Percentiles rank a stretch among this genome's conserved stretches.
phyloP scores from a whole-genome alignment of 371 early-diverging fungal genomes.

The Mortierella sp. region DNA sequence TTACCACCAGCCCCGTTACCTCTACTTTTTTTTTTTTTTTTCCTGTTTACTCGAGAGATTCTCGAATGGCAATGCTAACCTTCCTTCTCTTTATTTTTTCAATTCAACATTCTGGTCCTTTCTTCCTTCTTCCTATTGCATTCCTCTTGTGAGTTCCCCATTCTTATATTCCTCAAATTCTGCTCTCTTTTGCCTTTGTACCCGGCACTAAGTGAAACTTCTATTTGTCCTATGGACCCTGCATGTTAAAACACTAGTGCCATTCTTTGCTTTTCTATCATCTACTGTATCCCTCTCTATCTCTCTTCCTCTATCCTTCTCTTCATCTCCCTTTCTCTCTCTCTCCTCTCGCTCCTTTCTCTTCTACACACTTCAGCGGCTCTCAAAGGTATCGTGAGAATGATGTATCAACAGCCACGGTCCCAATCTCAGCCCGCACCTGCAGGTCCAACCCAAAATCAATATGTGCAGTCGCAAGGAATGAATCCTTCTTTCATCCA shows the following conservation, averaged over 20 bases:
- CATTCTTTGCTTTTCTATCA: not conserved
- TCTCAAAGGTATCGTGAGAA: not conserved
- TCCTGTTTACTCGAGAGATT: not conserved
- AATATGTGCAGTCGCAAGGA: conserved; percentile 11
- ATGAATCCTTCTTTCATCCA: not conserved
- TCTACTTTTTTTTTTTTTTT: not conserved
- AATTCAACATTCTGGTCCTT: not conserved
- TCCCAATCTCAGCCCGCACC: conserved; percentile 3
- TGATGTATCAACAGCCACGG: conserved; percentile 14
- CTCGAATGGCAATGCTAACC: too few species aligned
- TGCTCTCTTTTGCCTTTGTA: not conserved
- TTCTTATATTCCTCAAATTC: not conserved
- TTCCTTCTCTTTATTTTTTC: not conserved
- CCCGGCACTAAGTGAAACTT: not conserved
- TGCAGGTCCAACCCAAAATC: not conserved
- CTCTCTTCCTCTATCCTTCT: not conserved
- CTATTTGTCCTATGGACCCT: not conserved
- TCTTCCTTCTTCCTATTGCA: not conserved
- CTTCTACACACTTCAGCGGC: not conserved
- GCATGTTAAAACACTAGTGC: not conserved
- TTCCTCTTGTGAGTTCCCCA: not conserved
- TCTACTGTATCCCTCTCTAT: not conserved
- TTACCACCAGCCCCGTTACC: too few species aligned
- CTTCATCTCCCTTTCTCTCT: not conserved
- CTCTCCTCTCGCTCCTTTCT: not conserved